Conservation (phyloP, 2,329 filamentous ascomycete species). For the Chrysoporthe deuterocubensis region DNA sequence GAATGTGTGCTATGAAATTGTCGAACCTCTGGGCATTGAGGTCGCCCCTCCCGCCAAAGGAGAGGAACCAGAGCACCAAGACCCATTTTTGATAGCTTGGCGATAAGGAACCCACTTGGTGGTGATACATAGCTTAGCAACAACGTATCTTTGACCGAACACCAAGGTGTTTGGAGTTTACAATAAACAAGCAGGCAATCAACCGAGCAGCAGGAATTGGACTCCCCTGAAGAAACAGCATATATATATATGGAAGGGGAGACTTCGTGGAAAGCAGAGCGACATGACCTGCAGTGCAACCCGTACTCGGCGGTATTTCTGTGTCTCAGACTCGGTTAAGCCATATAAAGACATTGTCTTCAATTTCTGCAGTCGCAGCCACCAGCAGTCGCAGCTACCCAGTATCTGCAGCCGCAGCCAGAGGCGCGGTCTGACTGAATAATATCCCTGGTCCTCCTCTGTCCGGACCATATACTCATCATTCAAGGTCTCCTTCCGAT, state of each 20-base stretch:
- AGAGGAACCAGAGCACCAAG: neutral
- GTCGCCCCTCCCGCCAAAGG: neutral
- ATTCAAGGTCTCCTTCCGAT: too few relatives aligned
- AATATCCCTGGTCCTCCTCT: too few relatives aligned
- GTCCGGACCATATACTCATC: too few relatives aligned
- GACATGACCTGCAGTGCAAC: neutral
- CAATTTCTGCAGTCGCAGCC: neutral
- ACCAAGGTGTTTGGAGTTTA: neutral
- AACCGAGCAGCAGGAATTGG: neutral
- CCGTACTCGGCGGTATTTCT: neutral
- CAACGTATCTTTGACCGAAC: neutral
- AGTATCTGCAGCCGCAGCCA: neutral
- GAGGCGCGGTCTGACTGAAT: too few relatives aligned
- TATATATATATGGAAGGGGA: neutral
- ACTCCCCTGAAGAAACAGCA: neutral
- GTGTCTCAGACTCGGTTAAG: constrained; percentile 3
- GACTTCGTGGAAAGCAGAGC: neutral
- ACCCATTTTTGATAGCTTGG: constrained; percentile 20
- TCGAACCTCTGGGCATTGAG: neutral
- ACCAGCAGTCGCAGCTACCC: too few relatives aligned
- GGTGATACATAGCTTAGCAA: constrained; percentile 10
- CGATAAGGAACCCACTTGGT: constrained; percentile 14
- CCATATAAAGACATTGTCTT: neutral
- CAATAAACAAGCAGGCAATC: neutral
- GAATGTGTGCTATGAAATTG: neutral